phyloP scores from a whole-genome alignment of 1,284 basidiomycete species.

The Schizophyllum commune region DNA sequence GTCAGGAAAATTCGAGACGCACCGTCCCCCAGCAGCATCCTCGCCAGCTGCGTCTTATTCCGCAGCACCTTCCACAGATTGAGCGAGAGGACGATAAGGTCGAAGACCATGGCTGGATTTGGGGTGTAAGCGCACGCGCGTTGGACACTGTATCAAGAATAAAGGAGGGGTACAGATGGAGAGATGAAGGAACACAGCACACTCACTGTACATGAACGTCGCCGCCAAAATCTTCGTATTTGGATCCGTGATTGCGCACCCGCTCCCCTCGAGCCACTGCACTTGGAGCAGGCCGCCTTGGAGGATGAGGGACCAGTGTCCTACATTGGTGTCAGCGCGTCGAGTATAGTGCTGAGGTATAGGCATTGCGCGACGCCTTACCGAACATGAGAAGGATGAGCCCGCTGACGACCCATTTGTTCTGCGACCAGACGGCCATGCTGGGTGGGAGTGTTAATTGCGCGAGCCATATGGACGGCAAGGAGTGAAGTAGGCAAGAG shows the following conservation, averaged over 20 bases:
- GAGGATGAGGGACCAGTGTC: conserved; percentile 68
- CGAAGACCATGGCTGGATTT: conserved; percentile 64
- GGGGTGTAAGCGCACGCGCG: too few relatives aligned
- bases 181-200: too few relatives aligned
- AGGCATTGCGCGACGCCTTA: background rate
- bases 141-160: too few relatives aligned
- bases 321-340: background rate
- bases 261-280: background rate
- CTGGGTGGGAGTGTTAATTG: conserved; percentile 24
- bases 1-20: conserved; percentile 46
- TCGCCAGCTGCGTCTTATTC: conserved; percentile 7
- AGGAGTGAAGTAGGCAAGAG: too few relatives aligned
- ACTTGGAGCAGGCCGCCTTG: conserved; percentile 37
- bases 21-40: conserved; percentile 14
- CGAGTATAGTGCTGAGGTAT: too few relatives aligned
- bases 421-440: conserved; percentile 66
- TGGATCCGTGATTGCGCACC: conserved; percentile 49
- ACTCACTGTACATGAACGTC: conserved; percentile 51
- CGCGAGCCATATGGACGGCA: conserved; percentile 3
- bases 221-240: conserved; percentile 50
- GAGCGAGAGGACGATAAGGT: conserved; percentile 52
- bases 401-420: conserved; percentile 45
- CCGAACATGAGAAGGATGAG: conserved; percentile 58
- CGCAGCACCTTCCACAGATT: conserved; percentile 42
- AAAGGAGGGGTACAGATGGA: too few relatives aligned